Base-by-base conservation (phyloP, 1,284 basidiomycete species). In the Stygiomarasmius scandens region DNA sequence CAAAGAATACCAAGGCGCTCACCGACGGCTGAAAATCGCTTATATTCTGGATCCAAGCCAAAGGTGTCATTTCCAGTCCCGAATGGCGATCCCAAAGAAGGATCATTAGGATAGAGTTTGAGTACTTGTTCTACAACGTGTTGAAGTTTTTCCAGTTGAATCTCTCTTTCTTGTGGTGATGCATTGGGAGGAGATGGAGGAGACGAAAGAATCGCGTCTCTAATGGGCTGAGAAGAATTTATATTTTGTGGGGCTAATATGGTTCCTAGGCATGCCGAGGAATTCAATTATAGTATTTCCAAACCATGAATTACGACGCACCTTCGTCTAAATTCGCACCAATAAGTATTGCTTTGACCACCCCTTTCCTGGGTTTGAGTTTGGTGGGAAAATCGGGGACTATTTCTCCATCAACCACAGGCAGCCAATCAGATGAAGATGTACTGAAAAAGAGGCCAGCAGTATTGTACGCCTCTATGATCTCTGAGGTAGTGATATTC, bases 321-420 rank as follows among this genome's bases (percentile, higher is more conserved):
- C 81, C 79, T 69, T 83, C 80, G 57, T 82, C 80, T 3, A 77
- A 65, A 58, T 74, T 75, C 1, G 77, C 78, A 3, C 81, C 80
- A 20, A 80, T 78, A 1, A 81, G 79, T 2, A 82, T 48, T 3
- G 66, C 61, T 2, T 76, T 69, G 58, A 79, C 80, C 6, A 66
- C 59, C 0, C 77, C 75, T 27, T 57, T 52, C 0, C 65, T 52
- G 11, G 74, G 69, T 41, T 16, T 41, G n/a, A 80, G 58, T n/a
- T 58, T 65, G 1, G 77, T 79, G 1, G 77, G 70, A 5, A 75
- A 58, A 24, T 77, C 77, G 3, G 78, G 77, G 36, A 76, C 70
- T 2, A 83, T 48, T 0, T 80, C 80, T 0, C 77, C 77, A 58
- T 83, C 80, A 38, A 81, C 57, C 2, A 72, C 72, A 0, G 79